Evolutionary conservation across 2,329 filamentous ascomycete genomes (phyloP).

Genomic region (Helminthosporium solani): DNA sequence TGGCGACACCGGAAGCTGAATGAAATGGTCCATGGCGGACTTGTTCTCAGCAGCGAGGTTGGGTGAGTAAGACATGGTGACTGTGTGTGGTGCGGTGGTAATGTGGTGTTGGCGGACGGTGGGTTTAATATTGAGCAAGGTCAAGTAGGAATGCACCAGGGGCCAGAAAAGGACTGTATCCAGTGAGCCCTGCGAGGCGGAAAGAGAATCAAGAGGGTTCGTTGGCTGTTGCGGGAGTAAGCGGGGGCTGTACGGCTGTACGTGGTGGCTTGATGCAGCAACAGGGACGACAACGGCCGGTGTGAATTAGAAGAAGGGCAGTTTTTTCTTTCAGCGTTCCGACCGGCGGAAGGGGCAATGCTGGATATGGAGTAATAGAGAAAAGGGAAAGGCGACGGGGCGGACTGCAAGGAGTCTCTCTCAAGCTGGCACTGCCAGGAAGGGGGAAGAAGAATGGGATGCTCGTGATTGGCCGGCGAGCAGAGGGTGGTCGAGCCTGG

Average conservation of each 20-base stretch:
- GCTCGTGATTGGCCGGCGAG: constrained; percentile 18
- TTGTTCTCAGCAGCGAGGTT: constrained; percentile 59
- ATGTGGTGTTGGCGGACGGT: constrained; percentile 13
- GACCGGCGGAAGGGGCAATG: constrained; percentile 33
- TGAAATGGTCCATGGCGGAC: constrained; percentile 75
- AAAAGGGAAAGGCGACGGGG: constrained; percentile 16
- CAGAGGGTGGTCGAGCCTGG: constrained; percentile 19
- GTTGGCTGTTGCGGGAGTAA: constrained; percentile 34
- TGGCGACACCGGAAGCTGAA: constrained; percentile 72
- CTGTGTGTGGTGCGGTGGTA: constrained; percentile 15
- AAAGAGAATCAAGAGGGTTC: constrained; percentile 20
- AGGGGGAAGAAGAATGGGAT: constrained; percentile 12
- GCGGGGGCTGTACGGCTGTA: constrained; percentile 35
- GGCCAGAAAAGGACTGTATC: constrained; percentile 15
- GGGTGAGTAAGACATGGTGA: constrained; percentile 49
- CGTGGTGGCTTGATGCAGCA: constrained; percentile 28
- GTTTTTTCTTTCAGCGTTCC: constrained; percentile 19
- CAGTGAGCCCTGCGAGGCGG: constrained; percentile 36
- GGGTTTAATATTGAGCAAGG: constrained; percentile 17
- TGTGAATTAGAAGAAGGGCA: constrained; percentile 28
- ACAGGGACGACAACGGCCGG: constrained; percentile 20
- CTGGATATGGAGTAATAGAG: constrained; percentile 11
- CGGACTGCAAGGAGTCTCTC: constrained; percentile 21
- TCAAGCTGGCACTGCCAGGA: constrained; percentile 32
- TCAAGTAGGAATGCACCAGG: constrained; percentile 19